Evolutionary conservation across 164 flowering plant species (phyloP), one percentile per base, ranked within the genome.

Genomic region (Cinnamomum micranthum): DNA sequence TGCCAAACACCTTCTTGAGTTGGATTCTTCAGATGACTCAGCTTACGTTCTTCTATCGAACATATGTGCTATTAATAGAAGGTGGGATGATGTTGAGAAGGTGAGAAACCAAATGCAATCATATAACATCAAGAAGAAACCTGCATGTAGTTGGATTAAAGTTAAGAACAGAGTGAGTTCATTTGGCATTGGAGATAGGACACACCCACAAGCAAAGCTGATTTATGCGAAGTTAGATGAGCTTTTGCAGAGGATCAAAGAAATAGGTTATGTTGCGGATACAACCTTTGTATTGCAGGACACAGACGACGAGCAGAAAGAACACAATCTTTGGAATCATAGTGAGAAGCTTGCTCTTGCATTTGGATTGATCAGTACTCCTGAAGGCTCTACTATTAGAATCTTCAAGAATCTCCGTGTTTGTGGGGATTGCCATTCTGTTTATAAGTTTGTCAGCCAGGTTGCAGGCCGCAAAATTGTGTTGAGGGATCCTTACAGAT

Each of bases 381-480:
- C 88, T 3, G 81, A 84, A 72, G 87, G 88, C 62, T 81, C 86
- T n/a, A 78, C 86, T 10, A 62, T 93, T n/a, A 79, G 86, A 72
- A 73, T 93, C 47, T 89, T 92, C 80, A 93, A 90, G 85, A 93
- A 93, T 74, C 93, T 93, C 58, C 91, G 97, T n/a, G 95, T 92
- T 27, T 93, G 98, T 65, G 90, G 90, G 11, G 98, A 92, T 76
- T 93, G 97, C 60, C 98, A 93, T 80, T 83, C 92, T 68, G 88
- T 92, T 65, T 91, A 79, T 79, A 90, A 90, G 85, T 81, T 84
- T 66, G 87, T 85, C 14, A 88, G 97, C 73, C 35, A 70, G 65
- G 75, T 81, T 59, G 77, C 82, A 2, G 64, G 80, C 47, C 71
- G 89, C 50, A 80, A 81, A 70, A 89, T 93, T 73, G 68, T 87